phyloP scores from a whole-genome alignment of 164 flowering plant species.

The Nelumbo lutea region DNA sequence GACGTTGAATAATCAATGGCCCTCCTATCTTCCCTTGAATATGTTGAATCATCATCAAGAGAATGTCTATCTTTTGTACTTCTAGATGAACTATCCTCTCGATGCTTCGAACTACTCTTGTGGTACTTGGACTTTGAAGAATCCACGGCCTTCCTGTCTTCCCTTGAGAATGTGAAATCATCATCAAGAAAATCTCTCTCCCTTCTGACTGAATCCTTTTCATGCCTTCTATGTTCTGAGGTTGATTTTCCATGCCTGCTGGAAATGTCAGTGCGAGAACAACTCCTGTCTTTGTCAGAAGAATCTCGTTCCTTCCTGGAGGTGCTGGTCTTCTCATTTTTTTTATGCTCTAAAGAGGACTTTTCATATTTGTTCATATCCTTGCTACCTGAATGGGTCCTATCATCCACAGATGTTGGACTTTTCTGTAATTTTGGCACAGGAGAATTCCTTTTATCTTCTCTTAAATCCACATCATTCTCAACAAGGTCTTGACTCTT shows the following conservation, averaged over 20 bases:
- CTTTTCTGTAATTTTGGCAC: background rate
- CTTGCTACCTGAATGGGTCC: constrained; percentile 5
- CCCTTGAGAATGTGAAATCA: constrained; percentile 15
- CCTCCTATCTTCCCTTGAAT: too few species aligned
- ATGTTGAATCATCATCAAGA: too few species aligned
- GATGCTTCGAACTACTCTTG: constrained; percentile 15
- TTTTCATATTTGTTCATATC: constrained; percentile 11
- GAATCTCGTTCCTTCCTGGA: constrained; percentile 11
- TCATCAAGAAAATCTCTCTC: background rate
- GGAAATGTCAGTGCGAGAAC: background rate
- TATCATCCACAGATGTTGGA: constrained; percentile 5
- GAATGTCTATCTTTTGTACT: constrained; percentile 2
- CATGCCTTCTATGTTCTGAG: constrained; percentile 8
- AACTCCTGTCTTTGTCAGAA: constrained; percentile 7
- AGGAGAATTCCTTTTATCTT: constrained; percentile 8
- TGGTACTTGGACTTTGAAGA: constrained; percentile 13
- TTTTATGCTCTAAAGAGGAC: constrained; percentile 8
- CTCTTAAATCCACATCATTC: constrained; percentile 1
- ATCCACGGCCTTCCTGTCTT: constrained; percentile 11
- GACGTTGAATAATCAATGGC: too few species aligned
- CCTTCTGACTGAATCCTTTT: constrained; percentile 7
- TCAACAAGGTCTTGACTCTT: constrained; percentile 2
- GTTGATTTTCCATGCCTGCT: constrained; percentile 10
- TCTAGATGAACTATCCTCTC: constrained; percentile 7
- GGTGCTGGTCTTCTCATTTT: constrained; percentile 8